Base-by-base conservation (phyloP, 2,329 filamentous ascomycete species). In the Trichophyton benhamiae region DNA sequence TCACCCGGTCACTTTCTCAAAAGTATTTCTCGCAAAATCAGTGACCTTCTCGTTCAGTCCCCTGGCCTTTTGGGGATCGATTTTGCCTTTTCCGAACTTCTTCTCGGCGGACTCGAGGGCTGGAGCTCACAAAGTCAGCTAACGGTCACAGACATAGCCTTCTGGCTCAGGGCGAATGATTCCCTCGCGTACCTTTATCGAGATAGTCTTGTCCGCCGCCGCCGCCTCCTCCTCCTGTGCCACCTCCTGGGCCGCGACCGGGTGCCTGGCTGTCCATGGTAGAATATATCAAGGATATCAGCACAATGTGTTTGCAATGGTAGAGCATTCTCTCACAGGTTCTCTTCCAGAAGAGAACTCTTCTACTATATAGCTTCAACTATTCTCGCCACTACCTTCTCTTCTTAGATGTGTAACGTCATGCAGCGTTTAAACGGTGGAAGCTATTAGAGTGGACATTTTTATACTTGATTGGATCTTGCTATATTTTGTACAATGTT, bases 41-140 rank as follows among this genome's bases (percentile, higher is more conserved):
- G 58, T 58, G 13, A 58, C 41, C 38, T 58, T 58, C 55, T 58
- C 55, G 15, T 58, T 58, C 22, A 44, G 15, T n/a, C 55, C 33
- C 11, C 55, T 25, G 13, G 55, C 33, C 38, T 58, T 58, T 17
- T 38, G 22, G 20, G 55, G 55, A 30, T 58, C 55, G n/a, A 58
- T 58, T 20, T 42, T 58, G 30, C 55, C 55, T 30, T 58, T 58
- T 17, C 55, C 55, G n/a, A 42, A 58, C n/a, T 58, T 58, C 22
- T n/a, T 41, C 55, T 58, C 55, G 9, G 38, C 38, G n/a, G 55
- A 9, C 13, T 58, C 55, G 3, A 58, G 55, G 13, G 33, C 55
- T 58, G 7, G 8, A 4, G 13, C 7, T 38, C 20, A 3, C 13
- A 8, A 25, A 30, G 49, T 20, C 15, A 33, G 27, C 22, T 4